Base-by-base conservation (phyloP, 345 rosid species). In the Citrus australasica region DNA sequence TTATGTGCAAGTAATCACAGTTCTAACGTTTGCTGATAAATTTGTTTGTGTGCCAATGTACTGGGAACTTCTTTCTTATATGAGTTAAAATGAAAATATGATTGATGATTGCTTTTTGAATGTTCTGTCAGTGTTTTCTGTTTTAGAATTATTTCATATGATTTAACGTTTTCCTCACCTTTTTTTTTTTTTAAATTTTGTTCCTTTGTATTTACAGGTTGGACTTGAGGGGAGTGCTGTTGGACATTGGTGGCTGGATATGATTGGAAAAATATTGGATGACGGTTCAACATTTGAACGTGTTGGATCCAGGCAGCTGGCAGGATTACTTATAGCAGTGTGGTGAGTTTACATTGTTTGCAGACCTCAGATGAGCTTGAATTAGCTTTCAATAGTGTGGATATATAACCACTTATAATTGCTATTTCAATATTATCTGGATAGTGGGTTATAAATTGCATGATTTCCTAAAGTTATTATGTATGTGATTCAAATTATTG, bases 181-280 rank as follows among this genome's bases (percentile, higher is more conserved):
- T 67, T 32, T 33, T 61, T 33, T 35, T 1, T 38, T 38, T 38
- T 1, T 0, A 0, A 38, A 38, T 7, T 7, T 38, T 38, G 42
- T 38, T 38, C 56, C 38, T 38, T 65, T 63, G 38, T 13, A 3
- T 40, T 48, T 64, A 65, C 82, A 92, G 97, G 95, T 93, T 69
- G 97, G 97, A 74, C 91, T 88, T 80, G 97, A 93, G 80, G 94
- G 94, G 67, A 93, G 97, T 82, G 82, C 92, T 60, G 84, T 89
- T 76, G 97, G 97, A 58, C 93, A 91, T 67, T 91, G 90, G 97
- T 93, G 97, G 97, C 79, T 87, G 80, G 95, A 91, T 56, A 78
- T 82, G 85, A 90, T 93, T 22, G 95, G 93, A n/a, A 91, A 85
- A 83, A 88, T 90, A 68, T 85, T 93, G 78, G 89, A 84, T 63